Evolutionary conservation across 2,329 filamentous ascomycete genomes (phyloP), one percentile per base, ranked within the genome.

Genomic region (Diplodia mutila): DNA sequence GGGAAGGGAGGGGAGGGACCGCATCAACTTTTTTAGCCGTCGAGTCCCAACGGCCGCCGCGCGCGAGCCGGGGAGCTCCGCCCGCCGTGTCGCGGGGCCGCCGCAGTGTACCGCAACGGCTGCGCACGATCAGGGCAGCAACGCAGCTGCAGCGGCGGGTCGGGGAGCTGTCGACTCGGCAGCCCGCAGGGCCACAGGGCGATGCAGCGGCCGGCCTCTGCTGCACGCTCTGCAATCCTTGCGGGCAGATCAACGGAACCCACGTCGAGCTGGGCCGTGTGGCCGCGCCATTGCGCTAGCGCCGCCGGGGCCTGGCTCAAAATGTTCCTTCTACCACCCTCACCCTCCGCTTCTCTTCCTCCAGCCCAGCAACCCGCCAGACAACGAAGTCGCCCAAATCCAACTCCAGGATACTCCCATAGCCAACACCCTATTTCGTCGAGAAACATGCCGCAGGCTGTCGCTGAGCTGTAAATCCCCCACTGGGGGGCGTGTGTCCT

Each of bases 391-490:
- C 79, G 69, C 73, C 74, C 71, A 76, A 71, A 55, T 51, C 32
- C 49, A 51, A 14, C 23, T 32, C 25, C 14, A 65, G 61, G 34
- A 65, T 46, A 27, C n/a, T 29, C n/a, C 23, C 25, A 34, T 34
- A 52, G 27, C 52, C 23, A 34, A 72, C 57, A 74, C 66, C 65
- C 63, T 72, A 74, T 74, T 76, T 80, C 80, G 79, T 81, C 80
- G 79, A 80, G 78, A 71, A 80, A 77, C 79, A 81, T 82, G 80
- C 79, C 79, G 73, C 79, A 80, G 80, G 80, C 80, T 73, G 76
- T 80, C 79, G 78, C 78, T 81, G 80, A 79, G 91, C 91, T 94
- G 90, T 96, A 93, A 94, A 92, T 87, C 83, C 87, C 66, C 81
- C 89, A 90, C 91, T 93, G 88, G 89, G 89, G 89, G 87, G 85